A percentile compares a stretch with the other conserved stretches of the same genome.
These are phyloP conservation scores for Plasmodium fragile DNA, from an alignment of 169 alveolate species.

Conservation along the genomic window DNA sequence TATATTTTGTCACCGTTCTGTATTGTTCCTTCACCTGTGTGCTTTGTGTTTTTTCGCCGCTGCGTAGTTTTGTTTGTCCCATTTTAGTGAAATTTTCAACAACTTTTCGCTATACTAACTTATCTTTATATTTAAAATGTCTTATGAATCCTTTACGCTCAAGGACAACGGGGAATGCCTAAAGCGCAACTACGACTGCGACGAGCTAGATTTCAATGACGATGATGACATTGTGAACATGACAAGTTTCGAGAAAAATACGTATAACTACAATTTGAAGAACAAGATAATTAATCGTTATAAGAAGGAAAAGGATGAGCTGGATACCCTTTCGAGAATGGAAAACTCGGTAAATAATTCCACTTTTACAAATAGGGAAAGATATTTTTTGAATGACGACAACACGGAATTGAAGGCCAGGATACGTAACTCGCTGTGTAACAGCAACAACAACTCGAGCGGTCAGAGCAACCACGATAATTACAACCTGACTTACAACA, in stretches of 20 bases:
- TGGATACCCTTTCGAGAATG: conserved; percentile 3
- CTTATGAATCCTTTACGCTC: conserved; percentile 23
- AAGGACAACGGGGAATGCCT: background rate
- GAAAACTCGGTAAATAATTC: conserved; percentile 16
- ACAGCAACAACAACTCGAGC: conserved; percentile 18
- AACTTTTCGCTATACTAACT: background rate
- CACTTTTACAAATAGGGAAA: conserved; percentile 28
- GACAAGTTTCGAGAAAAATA: conserved; percentile 24
- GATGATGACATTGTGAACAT: conserved; percentile 12
- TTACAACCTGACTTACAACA: background rate
- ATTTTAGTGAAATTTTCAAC: background rate
- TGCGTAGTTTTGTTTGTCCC: background rate
- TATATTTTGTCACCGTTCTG: background rate
- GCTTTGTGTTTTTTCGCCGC: background rate
- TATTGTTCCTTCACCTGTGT: background rate
- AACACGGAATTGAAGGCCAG: conserved; percentile 33
- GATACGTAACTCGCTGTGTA: conserved; percentile 34
- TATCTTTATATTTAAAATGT: conserved; percentile 13
- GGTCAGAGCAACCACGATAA: background rate
- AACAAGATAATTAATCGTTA: conserved; percentile 20
- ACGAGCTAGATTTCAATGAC: conserved; percentile 34
- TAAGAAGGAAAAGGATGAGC: conserved; percentile 9
- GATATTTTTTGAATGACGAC: conserved; percentile 17
- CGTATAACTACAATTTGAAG: conserved; percentile 2
- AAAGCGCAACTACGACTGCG: conserved; percentile 22